Evolutionary conservation across 164 flowering plant genomes (phyloP), one percentile per base, ranked within the genome.

Genomic region (Piper betle): DNA sequence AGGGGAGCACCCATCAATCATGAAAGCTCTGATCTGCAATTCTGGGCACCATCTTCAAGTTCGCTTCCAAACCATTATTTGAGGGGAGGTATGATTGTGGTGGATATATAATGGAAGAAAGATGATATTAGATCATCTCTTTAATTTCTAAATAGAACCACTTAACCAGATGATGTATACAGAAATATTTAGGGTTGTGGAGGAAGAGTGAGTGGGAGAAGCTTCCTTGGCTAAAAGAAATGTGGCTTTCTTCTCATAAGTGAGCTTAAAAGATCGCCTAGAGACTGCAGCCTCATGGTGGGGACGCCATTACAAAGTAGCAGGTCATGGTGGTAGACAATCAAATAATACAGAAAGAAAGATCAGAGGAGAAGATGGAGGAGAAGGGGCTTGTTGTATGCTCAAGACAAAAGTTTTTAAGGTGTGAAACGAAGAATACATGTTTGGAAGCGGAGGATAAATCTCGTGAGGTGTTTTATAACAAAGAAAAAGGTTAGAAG

Each of bases 1-100:
- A 69, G 55, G 53, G 38, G 64, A 78, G 80, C 71, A 76, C 79
- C 76, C 78, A 69, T 61, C 63, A 20, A 25, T 57, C 65, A 69
- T 66, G 33, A 74, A 68, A 64, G 69, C 66, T 60, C 62, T 71
- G 77, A 71, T 76, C 74, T 67, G 68, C 64, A 42, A 25, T 71
- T 58, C 50, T 60, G 37, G 55, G 33, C 68, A 64, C 66, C 46
- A 66, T 40, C 55, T 65, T 59, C 57, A 59, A 63, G 20, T 52
- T 52, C n/a, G 10, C 12, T 52, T 13, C 66, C 52, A 55, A 42
- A 43, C 33, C 38, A 62, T 58, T 7, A 40, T 52, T 53, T 37
- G 33, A 25, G 13, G 41, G 54, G 25, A 64, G 59, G n/a, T 6
- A 6, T 6, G 46, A 42, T 6, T 10, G 46, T 6, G 46, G 46